Evolutionary conservation across 164 flowering plant genomes (phyloP), one percentile per base, ranked within the genome.

Genomic region (Aristolochia contorta): DNA sequence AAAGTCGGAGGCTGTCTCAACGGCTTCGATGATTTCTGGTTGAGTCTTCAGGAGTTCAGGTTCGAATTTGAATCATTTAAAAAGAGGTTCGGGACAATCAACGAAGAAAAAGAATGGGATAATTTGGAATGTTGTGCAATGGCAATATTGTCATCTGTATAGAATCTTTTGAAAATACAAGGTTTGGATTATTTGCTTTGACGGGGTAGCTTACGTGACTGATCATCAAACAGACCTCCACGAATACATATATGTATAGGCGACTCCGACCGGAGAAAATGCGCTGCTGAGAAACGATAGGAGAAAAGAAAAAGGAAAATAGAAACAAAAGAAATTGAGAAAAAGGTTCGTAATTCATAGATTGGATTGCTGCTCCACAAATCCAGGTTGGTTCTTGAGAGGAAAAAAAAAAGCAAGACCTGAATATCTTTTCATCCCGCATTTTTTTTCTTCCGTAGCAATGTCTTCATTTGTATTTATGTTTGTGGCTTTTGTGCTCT

Each of bases 291-390:
- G 22, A 20, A 49, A 49, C 53, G 30, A 49, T 2, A 49, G 53
- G n/a, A 13, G 53, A 49, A 49, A 49, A 18, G 53, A 49, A 20
- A 49, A 49, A 49, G 19, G 24, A 33, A 27, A 47, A 51, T 37
- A 46, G 22, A 33, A 52, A 54, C n/a, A 33, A 60, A 30, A 46
- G 54, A 18, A 19, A 25, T 51, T 4, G n/a, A 27, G 54, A 47
- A 59, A 72, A 72, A 75, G 68, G 74, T 51, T 70, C 43, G 49
- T n/a, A 57, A 27, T 5, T 27, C 30, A 27, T 2, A 63, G 74
- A 74, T 71, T 68, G 71, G 33, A 52, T 56, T 53, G 55, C 59
- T 53, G 62, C 55, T 66, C 56, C 73, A 21, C 63, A 50, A 68
- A 49, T 67, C 62, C 64, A 67, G 73, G 79, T 75, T 64, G 66